Conservation (phyloP, 768 basidiomycete genomes). For the Tulasnella sp. region DNA sequence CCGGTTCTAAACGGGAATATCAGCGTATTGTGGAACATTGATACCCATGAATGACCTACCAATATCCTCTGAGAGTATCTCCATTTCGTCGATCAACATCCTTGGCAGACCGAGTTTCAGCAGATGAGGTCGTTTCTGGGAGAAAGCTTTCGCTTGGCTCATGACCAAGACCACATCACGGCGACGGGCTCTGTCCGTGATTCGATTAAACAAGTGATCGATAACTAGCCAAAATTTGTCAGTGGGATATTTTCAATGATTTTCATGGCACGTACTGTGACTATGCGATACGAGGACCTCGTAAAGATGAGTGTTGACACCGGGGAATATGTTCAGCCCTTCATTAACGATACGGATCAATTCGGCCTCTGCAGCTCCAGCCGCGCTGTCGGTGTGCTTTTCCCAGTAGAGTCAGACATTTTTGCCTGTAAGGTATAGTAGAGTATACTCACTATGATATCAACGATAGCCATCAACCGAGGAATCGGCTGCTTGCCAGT, state of each 20-base stretch:
- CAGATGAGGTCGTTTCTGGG: slow-evolving; percentile 66
- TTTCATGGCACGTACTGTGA: slow-evolving; percentile 48
- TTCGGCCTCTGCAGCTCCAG: slow-evolving; percentile 64
- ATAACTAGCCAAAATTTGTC: slow-evolving; percentile 49
- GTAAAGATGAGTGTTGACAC: slow-evolving; percentile 58
- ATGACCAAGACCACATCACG: slow-evolving; percentile 61
- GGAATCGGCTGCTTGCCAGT: slow-evolving; percentile 28
- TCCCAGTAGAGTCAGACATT: slow-evolving; percentile 19
- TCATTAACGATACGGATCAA: slow-evolving; percentile 64
- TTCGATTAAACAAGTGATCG: slow-evolving; percentile 57
- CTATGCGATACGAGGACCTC: slow-evolving; percentile 79
- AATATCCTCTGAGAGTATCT: slow-evolving; percentile 55
- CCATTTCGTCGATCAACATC: slow-evolving; percentile 68
- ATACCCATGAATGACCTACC: neutral
- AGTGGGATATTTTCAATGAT: neutral
- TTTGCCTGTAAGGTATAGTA: neutral
- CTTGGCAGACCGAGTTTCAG: slow-evolving; percentile 67
- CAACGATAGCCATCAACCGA: slow-evolving; percentile 15
- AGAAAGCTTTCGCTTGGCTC: slow-evolving; percentile 60
- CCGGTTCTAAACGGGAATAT: neutral
- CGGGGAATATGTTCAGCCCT: slow-evolving; percentile 65
- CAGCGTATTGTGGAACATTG: neutral
- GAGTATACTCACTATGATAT: slow-evolving; percentile 22
- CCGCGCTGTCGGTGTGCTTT: slow-evolving; percentile 23
- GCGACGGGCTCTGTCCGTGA: slow-evolving; percentile 52